Base-by-base conservation (phyloP, 2,329 filamentous ascomycete genomes). In the Ophiocordyceps sinensis region DNA sequence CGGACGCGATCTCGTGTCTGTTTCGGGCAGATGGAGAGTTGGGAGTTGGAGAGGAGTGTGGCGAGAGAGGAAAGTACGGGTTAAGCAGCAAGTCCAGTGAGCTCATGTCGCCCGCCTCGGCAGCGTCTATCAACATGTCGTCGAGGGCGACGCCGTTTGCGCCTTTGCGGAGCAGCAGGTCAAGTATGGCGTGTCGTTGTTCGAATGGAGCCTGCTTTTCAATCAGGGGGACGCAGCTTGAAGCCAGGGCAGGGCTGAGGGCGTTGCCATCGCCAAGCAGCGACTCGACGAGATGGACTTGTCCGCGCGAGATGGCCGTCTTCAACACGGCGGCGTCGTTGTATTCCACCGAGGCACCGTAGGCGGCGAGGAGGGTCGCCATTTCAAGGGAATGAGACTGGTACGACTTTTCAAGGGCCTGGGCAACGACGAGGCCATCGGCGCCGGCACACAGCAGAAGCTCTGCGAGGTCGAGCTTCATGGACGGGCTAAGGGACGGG, bases 401-500 rank as follows among this genome's bases (percentile, higher is more conserved):
- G 40, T 66, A 68, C 1, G 73, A 68, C 28, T 67, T 59, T 7
- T 69, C 55, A 1, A 78, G 57, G 0, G 68, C 70, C 28, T 59
- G 55, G 0, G 70, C 64, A 1, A 73, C 56, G 1, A 62, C 57
- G 13, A 72, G 66, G 2, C 75, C 75, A 12, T 63, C 59, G 1
- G 74, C 73, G 0, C 75, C 75, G 1, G 71, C 73, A 41, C 74
- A 77, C 2, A 80, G 60, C 2, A 80, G 51, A 3, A 75, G 57
- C 50, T 79, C 73, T 0, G 70, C 62, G 45, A 79, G 58, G 3
- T 64, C 63, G 35, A 72, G 55, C 49, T 71, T 75, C 28, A 68
- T 65, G 28, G 65, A 62, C 0, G 68, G 65, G 6, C 62, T 63
- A 15, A 73, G 60, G 2, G 65, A 63, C 2, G 64, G 51, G 38